A percentile compares a stretch with the other conserved stretches of the same genome.
These are phyloP conservation scores for Trametes maxima DNA, from an alignment of 768 basidiomycete genomes.

Conservation along the genomic window DNA sequence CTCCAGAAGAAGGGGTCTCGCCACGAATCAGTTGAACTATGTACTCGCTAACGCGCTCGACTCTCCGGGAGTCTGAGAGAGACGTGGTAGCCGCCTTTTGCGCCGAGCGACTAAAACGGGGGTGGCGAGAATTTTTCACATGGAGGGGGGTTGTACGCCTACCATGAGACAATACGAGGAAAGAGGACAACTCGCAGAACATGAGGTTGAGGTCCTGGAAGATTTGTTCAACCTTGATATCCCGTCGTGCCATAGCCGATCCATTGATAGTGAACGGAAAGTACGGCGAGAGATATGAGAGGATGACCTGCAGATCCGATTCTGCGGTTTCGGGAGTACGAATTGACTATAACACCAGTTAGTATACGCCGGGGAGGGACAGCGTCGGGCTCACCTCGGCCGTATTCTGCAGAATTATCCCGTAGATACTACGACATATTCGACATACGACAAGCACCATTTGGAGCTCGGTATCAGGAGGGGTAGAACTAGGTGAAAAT, in stretches of 20 bases:
- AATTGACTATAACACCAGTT: constrained; percentile 5
- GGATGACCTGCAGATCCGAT: constrained; percentile 57
- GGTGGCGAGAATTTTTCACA: neutral
- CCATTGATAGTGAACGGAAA: constrained; percentile 70
- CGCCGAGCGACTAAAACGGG: neutral
- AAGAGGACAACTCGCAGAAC: constrained; percentile 76
- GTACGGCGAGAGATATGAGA: constrained; percentile 77
- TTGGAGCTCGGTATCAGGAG: constrained; percentile 61
- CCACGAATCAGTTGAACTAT: constrained; percentile 61
- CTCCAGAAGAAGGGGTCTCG: constrained; percentile 34
- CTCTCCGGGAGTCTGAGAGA: constrained; percentile 36
- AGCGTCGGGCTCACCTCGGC: constrained; percentile 38
- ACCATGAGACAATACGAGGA: constrained; percentile 47
- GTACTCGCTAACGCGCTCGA: constrained; percentile 59
- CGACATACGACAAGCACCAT: constrained; percentile 58
- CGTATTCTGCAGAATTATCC: constrained; percentile 49
- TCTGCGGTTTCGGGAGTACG: constrained; percentile 32
- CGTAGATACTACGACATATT: constrained; percentile 64
- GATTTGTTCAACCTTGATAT: constrained; percentile 65
- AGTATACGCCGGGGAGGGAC: neutral
- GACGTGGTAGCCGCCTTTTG: neutral
- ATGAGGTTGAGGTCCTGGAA: constrained; percentile 74
- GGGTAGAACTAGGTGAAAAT: constrained; percentile 67
- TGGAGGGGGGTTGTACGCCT: neutral
- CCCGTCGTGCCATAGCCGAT: constrained; percentile 40